Base-by-base conservation (phyloP, 2,329 filamentous ascomycete species). In the Ceratocystis cacaofunesta region DNA sequence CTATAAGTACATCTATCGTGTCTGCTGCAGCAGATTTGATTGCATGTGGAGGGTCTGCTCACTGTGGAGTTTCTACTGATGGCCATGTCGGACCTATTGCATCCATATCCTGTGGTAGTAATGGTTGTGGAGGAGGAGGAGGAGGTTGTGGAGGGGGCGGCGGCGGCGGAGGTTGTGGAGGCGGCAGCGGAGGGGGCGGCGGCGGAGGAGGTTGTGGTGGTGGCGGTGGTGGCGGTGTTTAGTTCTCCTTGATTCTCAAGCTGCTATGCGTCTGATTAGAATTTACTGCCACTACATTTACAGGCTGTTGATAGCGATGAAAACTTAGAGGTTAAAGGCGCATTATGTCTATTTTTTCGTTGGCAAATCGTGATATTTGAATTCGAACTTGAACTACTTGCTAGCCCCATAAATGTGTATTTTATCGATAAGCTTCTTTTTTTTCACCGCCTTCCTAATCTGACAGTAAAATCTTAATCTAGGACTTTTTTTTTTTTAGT, bases 371-470 rank as follows among this genome's bases (percentile, higher is more conserved):
- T 12, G 36, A 41, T 12, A 41, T 12, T 41, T 41, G 10, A 12
- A 41, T 41, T 41, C 36, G 12, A 41, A 15, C 5, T 41, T 12
- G 36, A 15, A 12, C 36, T 41, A 28, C 7, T 12, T 36, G 32
- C 10, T 17, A 55, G 61, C 41, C 55, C 61, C 65, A 66, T 44
- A 58, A 1, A 12, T 2, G 5, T 12, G 7, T 19, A 2, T 44
- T 12, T 64, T 67, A 67, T 67, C 65, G 65, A 67, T 67, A 67
- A 62, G 7, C 19, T 8, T 46, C 6, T 30, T 55, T n/a, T 30
- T 30, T 15, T 43, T 32, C 36, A 67, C 65, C 62, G 65, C 65
- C 52, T 67, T 25, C 65, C 62, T 15, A 62, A 64, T 63, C 10
- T 15, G 25, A 8, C 22, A 19, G 44, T 30, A 58, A 61, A 64